Evolutionary conservation across 176 grass and related monocot species (phyloP).

Genomic region (Oryza glumipatula): DNA sequence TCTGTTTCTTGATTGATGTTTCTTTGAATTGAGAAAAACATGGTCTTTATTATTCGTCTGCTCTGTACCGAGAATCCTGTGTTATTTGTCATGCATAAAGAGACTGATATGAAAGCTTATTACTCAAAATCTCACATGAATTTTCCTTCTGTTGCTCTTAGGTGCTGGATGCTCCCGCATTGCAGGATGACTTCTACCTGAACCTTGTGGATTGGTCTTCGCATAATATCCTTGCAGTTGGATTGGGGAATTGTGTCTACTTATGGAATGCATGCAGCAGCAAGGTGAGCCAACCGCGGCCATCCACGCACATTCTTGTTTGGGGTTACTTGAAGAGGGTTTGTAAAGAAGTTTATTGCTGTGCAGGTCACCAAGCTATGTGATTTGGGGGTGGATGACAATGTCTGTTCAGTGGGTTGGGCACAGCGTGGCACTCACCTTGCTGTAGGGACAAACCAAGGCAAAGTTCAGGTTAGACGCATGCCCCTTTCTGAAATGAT

Average conservation of each 20-base stretch:
- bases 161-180: conserved; percentile 93
- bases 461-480: conserved; percentile 80
- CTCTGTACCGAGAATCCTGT: background rate
- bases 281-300: conserved; percentile 52
- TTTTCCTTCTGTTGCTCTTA: conserved; percentile 40
- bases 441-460: conserved; percentile 89
- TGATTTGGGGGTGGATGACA: conserved; percentile 87
- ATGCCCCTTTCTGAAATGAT: background rate
- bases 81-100: background rate
- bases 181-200: conserved; percentile 99
- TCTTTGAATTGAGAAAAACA: background rate
- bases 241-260: conserved; percentile 93
- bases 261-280: conserved; percentile 99
- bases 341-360: background rate
- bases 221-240: conserved; percentile 90
- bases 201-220: conserved; percentile 99
- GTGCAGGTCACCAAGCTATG: conserved; percentile 93
- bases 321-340: background rate
- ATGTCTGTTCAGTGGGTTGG: conserved; percentile 93
- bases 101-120: background rate
- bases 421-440: conserved; percentile 84
- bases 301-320: background rate
- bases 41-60: background rate
- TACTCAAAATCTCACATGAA: background rate
- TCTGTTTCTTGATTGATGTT: background rate